Evolutionary conservation across 257 asterid genomes (phyloP).

Genomic region (Dorcoceras hygrometricum): DNA sequence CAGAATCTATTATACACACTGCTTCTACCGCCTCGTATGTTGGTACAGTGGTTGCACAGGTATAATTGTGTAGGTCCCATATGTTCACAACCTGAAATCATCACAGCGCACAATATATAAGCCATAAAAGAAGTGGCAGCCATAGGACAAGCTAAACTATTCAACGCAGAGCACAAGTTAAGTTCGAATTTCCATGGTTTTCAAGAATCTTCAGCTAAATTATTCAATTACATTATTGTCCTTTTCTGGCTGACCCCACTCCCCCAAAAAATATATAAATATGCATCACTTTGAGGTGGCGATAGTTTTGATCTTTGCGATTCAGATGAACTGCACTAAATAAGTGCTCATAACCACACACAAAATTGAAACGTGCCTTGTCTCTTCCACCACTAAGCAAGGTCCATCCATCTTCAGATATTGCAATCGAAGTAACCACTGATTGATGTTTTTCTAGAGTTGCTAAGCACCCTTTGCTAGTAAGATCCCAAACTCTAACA

Average conservation of each 20-base stretch:
- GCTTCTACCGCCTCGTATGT: conserved; percentile 91
- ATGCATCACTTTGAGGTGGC: background rate
- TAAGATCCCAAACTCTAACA: conserved; percentile 78
- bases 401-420: conserved; percentile 91
- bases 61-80: conserved; percentile 81
- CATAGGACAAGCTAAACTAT: background rate
- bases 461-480: conserved; percentile 66
- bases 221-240: background rate
- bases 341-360: background rate
- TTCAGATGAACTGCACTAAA: background rate
- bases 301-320: background rate
- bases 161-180: background rate
- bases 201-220: background rate
- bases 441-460: conserved; percentile 84
- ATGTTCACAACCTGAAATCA: conserved; percentile 74
- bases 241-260: conserved; percentile 2
- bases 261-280: conserved; percentile 9
- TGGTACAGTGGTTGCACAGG: conserved; percentile 70
- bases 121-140: background rate
- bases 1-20: conserved; percentile 53
- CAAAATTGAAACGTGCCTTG: conserved; percentile 45
- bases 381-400: conserved; percentile 92
- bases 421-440: conserved; percentile 76
- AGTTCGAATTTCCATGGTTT: background rate
- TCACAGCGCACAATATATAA: background rate